These are phyloP conservation scores for Hawksworthiomyces lignivorus DNA, from an alignment of 2,329 filamentous ascomycete genomes.

Conservation along the genomic window DNA sequence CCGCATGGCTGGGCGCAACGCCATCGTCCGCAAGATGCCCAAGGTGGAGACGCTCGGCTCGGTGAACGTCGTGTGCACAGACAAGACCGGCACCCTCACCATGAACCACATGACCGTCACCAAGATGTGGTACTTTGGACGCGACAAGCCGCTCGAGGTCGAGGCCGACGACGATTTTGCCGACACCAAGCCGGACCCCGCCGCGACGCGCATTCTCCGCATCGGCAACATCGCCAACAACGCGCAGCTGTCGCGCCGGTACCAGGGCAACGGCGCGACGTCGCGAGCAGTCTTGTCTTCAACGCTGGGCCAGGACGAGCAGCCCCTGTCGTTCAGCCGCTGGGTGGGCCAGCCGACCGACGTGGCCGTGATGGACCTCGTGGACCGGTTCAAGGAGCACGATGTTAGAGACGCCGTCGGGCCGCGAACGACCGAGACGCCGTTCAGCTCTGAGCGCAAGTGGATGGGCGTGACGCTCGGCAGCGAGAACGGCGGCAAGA, in stretches of 20 bases:
- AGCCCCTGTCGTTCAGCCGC: constrained; percentile 59
- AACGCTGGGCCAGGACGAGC: constrained; percentile 59
- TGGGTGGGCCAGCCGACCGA: constrained; percentile 98
- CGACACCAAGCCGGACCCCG: constrained; percentile 58
- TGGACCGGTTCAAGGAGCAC: constrained; percentile 86
- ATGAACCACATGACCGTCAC: constrained; percentile 98
- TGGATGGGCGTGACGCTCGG: constrained; percentile 97
- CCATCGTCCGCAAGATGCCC: constrained; percentile 90
- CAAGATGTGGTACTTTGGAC: constrained; percentile 91
- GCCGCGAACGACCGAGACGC: constrained; percentile 74
- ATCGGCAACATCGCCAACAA: constrained; percentile 98
- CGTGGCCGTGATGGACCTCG: constrained; percentile 88
- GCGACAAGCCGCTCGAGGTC: constrained; percentile 42
- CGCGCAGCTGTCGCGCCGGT: constrained; percentile 66
- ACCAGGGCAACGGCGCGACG: constrained; percentile 62
- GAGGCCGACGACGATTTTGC: constrained; percentile 46
- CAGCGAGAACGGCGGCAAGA: constrained; percentile 38
- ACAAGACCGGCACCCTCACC: constrained; percentile 93
- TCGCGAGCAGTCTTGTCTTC: constrained; percentile 79
- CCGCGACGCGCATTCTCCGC: constrained; percentile 72
- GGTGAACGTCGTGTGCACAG: constrained; percentile 99
- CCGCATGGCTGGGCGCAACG: constrained; percentile 90
- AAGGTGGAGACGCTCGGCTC: constrained; percentile 96
- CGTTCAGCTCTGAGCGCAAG: constrained; percentile 94
- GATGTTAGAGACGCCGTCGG: constrained; percentile 83